Evolutionary conservation across 2,329 filamentous ascomycete genomes (phyloP), one percentile per base, ranked within the genome.

Genomic region (Plenodomus biglobosus): DNA sequence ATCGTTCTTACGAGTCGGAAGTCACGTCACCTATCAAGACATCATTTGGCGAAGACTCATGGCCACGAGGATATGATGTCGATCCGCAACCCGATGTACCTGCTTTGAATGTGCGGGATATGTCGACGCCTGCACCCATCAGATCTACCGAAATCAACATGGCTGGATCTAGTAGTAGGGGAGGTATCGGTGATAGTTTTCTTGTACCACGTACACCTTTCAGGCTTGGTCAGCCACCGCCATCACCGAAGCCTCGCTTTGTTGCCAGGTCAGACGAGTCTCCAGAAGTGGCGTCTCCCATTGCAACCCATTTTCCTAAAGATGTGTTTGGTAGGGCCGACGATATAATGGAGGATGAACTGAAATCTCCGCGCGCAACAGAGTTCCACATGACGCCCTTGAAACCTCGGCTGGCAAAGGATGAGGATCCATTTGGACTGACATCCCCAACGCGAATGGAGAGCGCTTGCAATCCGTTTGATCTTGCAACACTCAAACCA

Each of bases 401-500:
- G 32, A 68, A 64, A 40, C 67, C 65, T 10, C 61, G 53, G 30
- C 39, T 56, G n/a, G 60, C 55, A 36, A 32, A 32, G 11, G 67
- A 70, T 34, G 67, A 68, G 11, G 69, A 71, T 59, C 65, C 68
- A 1, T 73, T 69, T 38, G 70, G 69, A 4, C 30, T 73, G 13
- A 66, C 71, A 21, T 73, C 71, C 35, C 72, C 72, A 15, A 75
- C 69, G 8, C 64, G 69, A 34, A 74, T 73, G 20, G 75, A 76
- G 16, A 77, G 75, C 48, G 56, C 61, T 18, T 57, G 50, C 16
- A 64, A 61, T 45, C 53, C 60, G 15, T 70, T 71, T 38, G 65
- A 62, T 10, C 39, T 65, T 8, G 42, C 56, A 16, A 52, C 53
- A 21, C 50, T 58, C 13, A 54, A 56, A 16, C 46, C 56, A n/a